Base-by-base conservation (phyloP, 2,329 filamentous ascomycete genomes). In the Blumeria hordei region DNA sequence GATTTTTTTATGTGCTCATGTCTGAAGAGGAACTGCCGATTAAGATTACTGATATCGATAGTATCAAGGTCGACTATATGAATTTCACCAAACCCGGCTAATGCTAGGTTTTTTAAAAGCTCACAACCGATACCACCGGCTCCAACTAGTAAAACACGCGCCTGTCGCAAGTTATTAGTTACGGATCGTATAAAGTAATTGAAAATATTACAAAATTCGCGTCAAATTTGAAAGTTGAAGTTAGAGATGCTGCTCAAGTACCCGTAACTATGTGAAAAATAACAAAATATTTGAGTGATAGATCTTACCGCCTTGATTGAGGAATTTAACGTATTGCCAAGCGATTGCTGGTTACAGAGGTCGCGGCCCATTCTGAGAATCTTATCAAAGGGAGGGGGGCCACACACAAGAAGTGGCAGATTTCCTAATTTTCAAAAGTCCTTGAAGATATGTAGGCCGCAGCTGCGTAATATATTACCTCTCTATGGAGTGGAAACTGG, bases 91-190 rank as follows among this genome's bases (percentile, higher is more conserved):
- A 94, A 98, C 61, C 90, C 88, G 45, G 81, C 84, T 52, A 94
- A 80, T 47, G 90, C 87, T 56, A 98, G 80, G 68, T 96, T 94
- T 74, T 98, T 98, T 60, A 98, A 78, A 7, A 98, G 76, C 70
- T 98, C 92, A 70, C 92, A 98, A 62, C 92, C 92, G 65, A 98
- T 98, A 59, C 92, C 92, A 58, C 92, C 92, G 55, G 92, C 92
- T 63, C 92, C 92, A 56, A 98, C 90, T 74, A 98, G 87, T 57
- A 98, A 75, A 54, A 95, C 83, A 59, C 82, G 84, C 58, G 87
- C 78, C 88, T 94, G 63, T 72, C 69, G 64, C 39, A 12, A 32
- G 33, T 45, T 50, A 16, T 43, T 43, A n/a, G 39, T 43, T 43
- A 6, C 7, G 18, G 12, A 16, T 12, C 39, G 14, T 16, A 43